Conservation (phyloP, 129 eudicot species). For the Saussurea involucrata region DNA sequence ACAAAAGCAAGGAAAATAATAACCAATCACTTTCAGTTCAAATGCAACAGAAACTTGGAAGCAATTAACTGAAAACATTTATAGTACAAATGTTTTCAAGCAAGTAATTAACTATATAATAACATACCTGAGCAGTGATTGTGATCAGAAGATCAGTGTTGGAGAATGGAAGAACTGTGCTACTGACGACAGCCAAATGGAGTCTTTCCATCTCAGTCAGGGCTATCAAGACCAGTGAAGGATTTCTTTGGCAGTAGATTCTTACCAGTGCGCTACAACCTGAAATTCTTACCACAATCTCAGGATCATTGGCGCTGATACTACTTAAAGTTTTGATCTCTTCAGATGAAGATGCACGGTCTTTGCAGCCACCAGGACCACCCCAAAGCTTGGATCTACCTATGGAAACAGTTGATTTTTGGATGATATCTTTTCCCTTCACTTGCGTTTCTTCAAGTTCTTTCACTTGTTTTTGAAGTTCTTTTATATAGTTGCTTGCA, state of each 20-base stretch:
- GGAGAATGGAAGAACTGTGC: not conserved
- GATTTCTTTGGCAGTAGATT: slow-evolving; percentile 9
- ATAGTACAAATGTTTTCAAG: not conserved
- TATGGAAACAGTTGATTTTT: not conserved
- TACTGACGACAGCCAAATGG: slow-evolving; percentile 1
- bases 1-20: not conserved
- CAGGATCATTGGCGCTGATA: not conserved
- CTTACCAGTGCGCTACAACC: not conserved
- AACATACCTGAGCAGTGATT: slow-evolving; percentile 2
- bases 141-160: slow-evolving; percentile 2
- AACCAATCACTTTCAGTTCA: not conserved
- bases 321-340: not conserved
- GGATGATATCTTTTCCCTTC: not conserved
- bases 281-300: slow-evolving; percentile 4
- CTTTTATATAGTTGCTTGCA: slow-evolving; percentile 2
- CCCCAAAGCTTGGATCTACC: not conserved
- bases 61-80: not conserved
- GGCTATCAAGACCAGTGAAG: not conserved
- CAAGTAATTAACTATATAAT: not conserved
- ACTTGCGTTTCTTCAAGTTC: not conserved
- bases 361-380: not conserved
- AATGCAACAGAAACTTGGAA: not conserved
- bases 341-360: not conserved
- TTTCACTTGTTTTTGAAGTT: not conserved
- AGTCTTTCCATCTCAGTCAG: slow-evolving; percentile 5